Evolutionary conservation across 2,329 filamentous ascomycete species (phyloP), one percentile per base, ranked within the genome.

Genomic region (Sclerotiophoma versabilis): DNA sequence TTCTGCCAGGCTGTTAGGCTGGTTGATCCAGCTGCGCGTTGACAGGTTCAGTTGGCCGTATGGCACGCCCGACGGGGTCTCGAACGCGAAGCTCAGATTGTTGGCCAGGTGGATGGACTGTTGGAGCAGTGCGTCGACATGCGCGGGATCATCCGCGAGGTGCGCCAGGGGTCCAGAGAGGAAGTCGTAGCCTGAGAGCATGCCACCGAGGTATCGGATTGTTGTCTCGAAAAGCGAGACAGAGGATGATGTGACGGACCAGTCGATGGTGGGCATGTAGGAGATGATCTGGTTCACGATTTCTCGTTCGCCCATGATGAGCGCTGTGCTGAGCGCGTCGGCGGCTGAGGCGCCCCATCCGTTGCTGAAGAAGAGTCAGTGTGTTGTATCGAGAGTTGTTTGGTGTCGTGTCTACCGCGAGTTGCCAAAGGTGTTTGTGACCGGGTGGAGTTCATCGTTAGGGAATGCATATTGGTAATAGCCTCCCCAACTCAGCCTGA

Each of bases 221-320:
- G 91, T 96, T 0, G 91, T 96, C 76, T 96, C 92, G 66, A 96
- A 96, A 7, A 96, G 76, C 30, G 89, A 93, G 42, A 96, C 86
- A 9, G 80, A 75, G 1, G 58, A 59, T 0, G 55, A 10, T 2
- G 88, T 90, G 10, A 80, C 77, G 34, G 82, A 82, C 68, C 91
- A 96, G 73, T 96, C 80, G 66, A 96, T 88, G 0, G 76, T 83
- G 0, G 85, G 82, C 38, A 96, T 83, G 69, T 87, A 87, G 5
- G 88, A 79, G 17, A 96, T 75, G 59, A 96, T 92, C 47, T 86
- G 79, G 34, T 87, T 78, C 12, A 95, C 86, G 20, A 90, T 85
- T 14, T 87, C 79, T 23, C 80, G 77, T 37, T 91, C 82, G 32
- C 83, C 81, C 89, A 96, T 93, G 20, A 96, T 75, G 42, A 93